Conservation (phyloP, 352 stramenopile species). For the Thalassiosira mediterranea region DNA sequence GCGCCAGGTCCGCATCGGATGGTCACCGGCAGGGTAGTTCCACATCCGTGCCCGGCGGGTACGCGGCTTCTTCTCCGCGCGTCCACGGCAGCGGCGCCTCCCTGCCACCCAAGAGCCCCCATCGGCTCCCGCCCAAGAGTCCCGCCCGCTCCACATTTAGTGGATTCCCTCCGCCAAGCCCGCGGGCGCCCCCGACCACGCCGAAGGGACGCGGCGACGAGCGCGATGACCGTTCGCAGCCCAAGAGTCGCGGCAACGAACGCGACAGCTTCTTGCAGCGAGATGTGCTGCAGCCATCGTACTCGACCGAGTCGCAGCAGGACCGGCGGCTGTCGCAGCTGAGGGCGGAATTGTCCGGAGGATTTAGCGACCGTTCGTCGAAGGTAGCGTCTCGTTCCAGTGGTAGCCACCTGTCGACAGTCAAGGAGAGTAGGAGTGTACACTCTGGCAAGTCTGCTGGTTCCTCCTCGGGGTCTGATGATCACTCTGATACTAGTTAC, state of each 20-base stretch:
- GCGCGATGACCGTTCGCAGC: neutral
- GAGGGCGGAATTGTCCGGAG: neutral
- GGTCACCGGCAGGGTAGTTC: no score
- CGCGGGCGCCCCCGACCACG: neutral
- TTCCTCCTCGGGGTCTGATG: neutral
- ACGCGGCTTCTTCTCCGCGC: conserved; percentile 7
- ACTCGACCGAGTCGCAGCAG: no score
- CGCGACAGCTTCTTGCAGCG: no score
- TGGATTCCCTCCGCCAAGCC: conserved; percentile 5
- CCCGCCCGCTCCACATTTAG: neutral
- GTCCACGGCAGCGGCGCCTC: neutral
- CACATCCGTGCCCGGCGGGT: no score
- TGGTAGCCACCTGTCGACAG: no score
- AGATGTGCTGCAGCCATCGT: no score
- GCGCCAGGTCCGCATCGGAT: no score
- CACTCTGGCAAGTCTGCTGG: no score
- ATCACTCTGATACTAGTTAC: conserved; percentile 14
- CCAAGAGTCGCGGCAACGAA: neutral
- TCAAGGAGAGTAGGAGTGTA: no score
- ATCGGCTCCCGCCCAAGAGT: conserved; percentile 3
- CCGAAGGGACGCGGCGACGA: neutral
- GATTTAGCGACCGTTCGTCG: no score
- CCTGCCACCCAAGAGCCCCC: conserved; percentile 19
- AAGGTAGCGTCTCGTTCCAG: no score
- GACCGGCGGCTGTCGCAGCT: neutral